Conservation (phyloP, 2,329 filamentous ascomycete species). For the Colletotrichum sp. region DNA sequence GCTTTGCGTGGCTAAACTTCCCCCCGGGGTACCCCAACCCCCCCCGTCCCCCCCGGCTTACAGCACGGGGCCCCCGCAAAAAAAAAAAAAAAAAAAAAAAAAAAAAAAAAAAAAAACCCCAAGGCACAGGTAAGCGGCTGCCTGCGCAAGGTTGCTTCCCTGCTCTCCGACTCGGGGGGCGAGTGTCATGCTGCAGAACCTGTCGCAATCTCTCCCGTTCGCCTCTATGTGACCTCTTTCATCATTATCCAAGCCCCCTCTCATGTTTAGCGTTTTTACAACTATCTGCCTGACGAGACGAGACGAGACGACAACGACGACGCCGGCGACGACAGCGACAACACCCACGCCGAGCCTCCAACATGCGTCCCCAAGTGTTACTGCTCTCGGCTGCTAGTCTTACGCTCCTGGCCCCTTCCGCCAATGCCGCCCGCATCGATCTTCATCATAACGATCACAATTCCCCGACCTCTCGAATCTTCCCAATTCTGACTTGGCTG, state of each 20-base stretch:
- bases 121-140: not conserved
- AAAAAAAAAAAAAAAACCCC: too few relatives aligned
- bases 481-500: conserved; percentile 55
- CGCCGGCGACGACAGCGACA: not conserved
- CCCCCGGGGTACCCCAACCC: too few relatives aligned
- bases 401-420: conserved; percentile 28
- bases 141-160: not conserved
- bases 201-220: not conserved
- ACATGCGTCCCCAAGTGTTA: conserved; percentile 11
- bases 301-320: not conserved
- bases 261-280: not conserved
- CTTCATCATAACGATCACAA: conserved; percentile 19
- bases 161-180: not conserved
- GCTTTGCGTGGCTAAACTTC: too few relatives aligned
- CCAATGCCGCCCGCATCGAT: conserved; percentile 33
- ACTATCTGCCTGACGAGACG: not conserved
- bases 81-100: too few relatives aligned
- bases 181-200: not conserved
- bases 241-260: not conserved
- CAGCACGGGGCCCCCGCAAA: too few relatives aligned
- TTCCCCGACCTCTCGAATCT: conserved; percentile 30
- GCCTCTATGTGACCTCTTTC: conserved; percentile 21
- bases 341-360: not conserved
- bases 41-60: too few relatives aligned
- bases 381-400: not conserved